These are phyloP conservation scores for Ascoidea tarda DNA, from an alignment of 805 yeast genomes.

Conservation along the genomic window DNA sequence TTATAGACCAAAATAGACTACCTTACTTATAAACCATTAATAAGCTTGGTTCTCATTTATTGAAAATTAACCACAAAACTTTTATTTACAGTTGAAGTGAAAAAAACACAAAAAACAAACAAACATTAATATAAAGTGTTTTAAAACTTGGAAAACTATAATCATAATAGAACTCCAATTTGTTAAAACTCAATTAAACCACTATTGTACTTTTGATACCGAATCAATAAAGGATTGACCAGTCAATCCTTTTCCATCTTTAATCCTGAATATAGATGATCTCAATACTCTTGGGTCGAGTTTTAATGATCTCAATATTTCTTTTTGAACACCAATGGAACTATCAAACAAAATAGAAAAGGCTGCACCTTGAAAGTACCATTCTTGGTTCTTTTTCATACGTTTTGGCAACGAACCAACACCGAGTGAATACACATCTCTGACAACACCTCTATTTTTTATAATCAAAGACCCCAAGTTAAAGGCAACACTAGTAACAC, in stretches of 20 bases:
- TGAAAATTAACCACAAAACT: too few relatives aligned
- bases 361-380: conserved; percentile 82
- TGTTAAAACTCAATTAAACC: too few relatives aligned
- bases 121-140: too few relatives aligned
- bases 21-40: too few relatives aligned
- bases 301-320: conserved; percentile 64
- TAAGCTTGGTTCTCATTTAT: too few relatives aligned
- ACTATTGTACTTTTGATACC: conserved; percentile 31
- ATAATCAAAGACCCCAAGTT: conserved; percentile 76
- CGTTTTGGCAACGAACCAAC: conserved; percentile 67
- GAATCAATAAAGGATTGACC: conserved; percentile 5
- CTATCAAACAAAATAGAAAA: conserved; percentile 81
- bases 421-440: conserved; percentile 72
- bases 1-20: too few relatives aligned
- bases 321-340: conserved; percentile 75
- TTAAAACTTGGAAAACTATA: too few relatives aligned
- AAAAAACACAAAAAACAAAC: too few relatives aligned
- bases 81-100: too few relatives aligned
- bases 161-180: too few relatives aligned
- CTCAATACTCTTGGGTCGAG: conserved; percentile 87
- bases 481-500: conserved; percentile 22
- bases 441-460: conserved; percentile 86
- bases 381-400: conserved; percentile 73
- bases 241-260: conserved; percentile 35
- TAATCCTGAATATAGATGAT: conserved; percentile 54